These are phyloP conservation scores for Tetradesmus lagerheimii DNA, from an alignment of 139 green algal species.

Conservation along the genomic window DNA sequence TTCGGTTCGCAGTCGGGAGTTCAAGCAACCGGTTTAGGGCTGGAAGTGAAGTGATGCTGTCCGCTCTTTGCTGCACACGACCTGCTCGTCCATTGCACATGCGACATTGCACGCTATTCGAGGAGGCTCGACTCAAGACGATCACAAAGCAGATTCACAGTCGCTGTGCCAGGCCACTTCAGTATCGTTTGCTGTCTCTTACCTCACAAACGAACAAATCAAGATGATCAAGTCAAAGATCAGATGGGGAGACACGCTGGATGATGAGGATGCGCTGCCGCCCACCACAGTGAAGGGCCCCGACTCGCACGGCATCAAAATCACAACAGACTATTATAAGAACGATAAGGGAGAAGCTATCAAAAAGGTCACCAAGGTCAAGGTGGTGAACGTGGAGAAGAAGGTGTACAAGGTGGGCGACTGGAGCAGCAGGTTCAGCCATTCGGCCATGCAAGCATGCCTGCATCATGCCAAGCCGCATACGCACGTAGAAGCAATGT, in stretches of 20 bases:
- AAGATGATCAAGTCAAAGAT: conserved; percentile 43
- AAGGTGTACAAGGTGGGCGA: conserved; percentile 88
- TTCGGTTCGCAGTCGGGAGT: background rate
- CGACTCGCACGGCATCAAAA: conserved; percentile 94
- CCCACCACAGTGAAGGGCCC: conserved; percentile 76
- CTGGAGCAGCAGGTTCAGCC: background rate
- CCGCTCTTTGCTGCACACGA: background rate
- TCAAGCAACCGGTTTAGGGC: background rate
- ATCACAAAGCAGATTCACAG: background rate
- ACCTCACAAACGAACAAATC: background rate
- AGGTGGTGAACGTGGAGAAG: conserved; percentile 92
- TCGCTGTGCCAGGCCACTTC: background rate
- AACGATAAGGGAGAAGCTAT: conserved; percentile 95
- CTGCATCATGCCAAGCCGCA: background rate
- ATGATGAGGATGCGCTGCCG: conserved; percentile 87
- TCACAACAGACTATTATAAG: conserved; percentile 87
- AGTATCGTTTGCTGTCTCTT: background rate
- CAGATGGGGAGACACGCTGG: conserved; percentile 93
- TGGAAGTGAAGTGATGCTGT: background rate
- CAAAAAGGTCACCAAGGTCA: conserved; percentile 93
- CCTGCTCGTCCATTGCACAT: background rate
- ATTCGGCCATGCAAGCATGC: background rate
- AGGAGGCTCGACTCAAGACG: background rate
- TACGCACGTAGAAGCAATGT: background rate
- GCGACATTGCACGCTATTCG: background rate